These are phyloP conservation scores for Lepidium aucheri DNA, from an alignment of 345 rosid genomes.

Conservation along the genomic window DNA sequence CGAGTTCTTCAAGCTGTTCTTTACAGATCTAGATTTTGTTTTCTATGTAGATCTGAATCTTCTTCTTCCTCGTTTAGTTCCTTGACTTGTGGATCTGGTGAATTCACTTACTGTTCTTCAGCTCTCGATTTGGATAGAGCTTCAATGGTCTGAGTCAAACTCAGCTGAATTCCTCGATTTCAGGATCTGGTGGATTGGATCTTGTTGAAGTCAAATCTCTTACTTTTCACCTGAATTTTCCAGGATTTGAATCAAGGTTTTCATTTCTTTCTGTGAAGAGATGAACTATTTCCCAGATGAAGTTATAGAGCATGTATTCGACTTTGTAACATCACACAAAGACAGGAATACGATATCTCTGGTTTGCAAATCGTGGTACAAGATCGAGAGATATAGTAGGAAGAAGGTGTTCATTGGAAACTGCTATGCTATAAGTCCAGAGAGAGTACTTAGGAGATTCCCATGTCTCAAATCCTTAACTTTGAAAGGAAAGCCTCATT, in stretches of 20 bases:
- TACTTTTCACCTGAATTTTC: neutral
- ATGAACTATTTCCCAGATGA: slow-evolving; percentile 98
- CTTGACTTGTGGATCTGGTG: neutral
- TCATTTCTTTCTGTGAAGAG: neutral
- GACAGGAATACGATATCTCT: slow-evolving; percentile 78
- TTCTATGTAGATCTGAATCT: neutral
- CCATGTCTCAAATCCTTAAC: slow-evolving; percentile 62
- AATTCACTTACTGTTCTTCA: neutral
- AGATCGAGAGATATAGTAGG: slow-evolving; percentile 69
- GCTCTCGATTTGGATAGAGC: neutral
- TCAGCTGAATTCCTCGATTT: neutral
- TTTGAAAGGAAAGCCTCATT: slow-evolving; percentile 96
- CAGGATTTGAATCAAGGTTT: neutral
- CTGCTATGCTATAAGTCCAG: slow-evolving; percentile 77
- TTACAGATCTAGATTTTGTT: neutral
- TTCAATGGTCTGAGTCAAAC: neutral
- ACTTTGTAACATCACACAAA: slow-evolving; percentile 53
- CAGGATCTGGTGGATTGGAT: neutral
- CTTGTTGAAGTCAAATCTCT: neutral
- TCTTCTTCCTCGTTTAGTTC: neutral
- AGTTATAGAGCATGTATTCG: slow-evolving; percentile 79
- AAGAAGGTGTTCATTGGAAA: slow-evolving; percentile 68
- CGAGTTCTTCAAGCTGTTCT: neutral
- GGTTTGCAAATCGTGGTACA: slow-evolving; percentile 85
- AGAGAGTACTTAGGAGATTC: slow-evolving; percentile 61